Conservation (phyloP, 176 grass and related monocot genomes). For the Dactylis glomerata region DNA sequence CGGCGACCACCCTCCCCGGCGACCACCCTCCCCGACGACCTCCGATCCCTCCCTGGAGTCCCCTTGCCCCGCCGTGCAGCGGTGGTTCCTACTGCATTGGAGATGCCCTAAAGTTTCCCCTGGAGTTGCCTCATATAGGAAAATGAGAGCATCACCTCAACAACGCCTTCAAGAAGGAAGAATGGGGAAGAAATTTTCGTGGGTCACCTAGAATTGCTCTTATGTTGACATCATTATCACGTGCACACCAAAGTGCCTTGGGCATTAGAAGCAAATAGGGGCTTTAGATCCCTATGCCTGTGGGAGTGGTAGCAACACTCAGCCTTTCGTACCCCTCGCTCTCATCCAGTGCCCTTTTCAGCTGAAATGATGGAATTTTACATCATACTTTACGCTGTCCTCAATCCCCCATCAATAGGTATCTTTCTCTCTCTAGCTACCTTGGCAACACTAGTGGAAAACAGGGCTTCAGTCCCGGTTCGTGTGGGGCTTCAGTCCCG, state of each 20-base stretch:
- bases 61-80: no score
- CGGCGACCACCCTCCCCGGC: no score
- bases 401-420: neutral
- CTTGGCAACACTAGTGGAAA: no score
- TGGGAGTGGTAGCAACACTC: neutral
- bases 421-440: neutral
- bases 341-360: slow-evolving; percentile 23
- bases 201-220: neutral
- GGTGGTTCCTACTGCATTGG: no score
- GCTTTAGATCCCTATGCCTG: neutral
- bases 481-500: no score
- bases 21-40: no score
- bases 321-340: neutral
- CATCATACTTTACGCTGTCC: slow-evolving; percentile 8
- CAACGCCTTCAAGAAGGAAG: no score
- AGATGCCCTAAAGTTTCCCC: no score
- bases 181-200: neutral
- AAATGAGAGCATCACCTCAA: no score
- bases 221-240: neutral
- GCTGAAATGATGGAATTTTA: slow-evolving; percentile 19
- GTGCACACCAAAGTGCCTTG: neutral
- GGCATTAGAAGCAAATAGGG: neutral
- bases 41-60: no score
- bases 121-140: no score
- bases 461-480: no score